phyloP scores from a whole-genome alignment of 306 rosid species.

The Cyamopsis tetragonoloba region DNA sequence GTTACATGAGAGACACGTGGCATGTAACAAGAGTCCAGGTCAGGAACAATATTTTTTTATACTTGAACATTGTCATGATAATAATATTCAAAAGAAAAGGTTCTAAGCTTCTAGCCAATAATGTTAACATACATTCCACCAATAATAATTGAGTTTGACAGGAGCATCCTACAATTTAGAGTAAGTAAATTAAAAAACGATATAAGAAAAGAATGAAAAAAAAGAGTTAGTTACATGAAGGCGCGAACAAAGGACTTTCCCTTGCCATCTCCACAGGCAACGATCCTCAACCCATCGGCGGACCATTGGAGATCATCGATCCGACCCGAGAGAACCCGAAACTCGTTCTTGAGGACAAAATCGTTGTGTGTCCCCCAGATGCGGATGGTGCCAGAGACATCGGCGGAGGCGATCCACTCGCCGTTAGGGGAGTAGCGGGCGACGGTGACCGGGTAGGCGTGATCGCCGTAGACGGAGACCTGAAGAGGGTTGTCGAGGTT shows the following conservation, averaged over 20 bases:
- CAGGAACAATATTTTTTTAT: background rate
- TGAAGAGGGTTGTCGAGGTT: conserved; percentile 74
- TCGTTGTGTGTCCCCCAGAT: conserved; percentile 88
- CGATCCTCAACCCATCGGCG: conserved; percentile 74
- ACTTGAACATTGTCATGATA: background rate
- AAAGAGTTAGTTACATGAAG: conserved; percentile 52
- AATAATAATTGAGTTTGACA: background rate
- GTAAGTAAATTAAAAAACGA: background rate
- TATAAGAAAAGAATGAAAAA: background rate
- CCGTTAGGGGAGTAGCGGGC: conserved; percentile 90
- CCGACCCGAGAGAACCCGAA: conserved; percentile 79
- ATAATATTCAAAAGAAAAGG: background rate
- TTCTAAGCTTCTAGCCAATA: background rate
- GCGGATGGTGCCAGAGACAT: conserved; percentile 75
- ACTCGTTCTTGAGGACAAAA: conserved; percentile 81
- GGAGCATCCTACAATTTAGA: background rate
- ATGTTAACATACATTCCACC: background rate
- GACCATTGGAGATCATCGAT: conserved; percentile 97
- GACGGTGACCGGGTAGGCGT: conserved; percentile 81
- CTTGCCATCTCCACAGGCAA: conserved; percentile 89
- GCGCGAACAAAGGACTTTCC: conserved; percentile 97
- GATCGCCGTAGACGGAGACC: conserved; percentile 81
- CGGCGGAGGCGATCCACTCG: conserved; percentile 98
- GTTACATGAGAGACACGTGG: no score
- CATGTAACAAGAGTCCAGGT: background rate